Conservation (phyloP, 768 basidiomycete genomes). For the Panaeolus papilionaceus region DNA sequence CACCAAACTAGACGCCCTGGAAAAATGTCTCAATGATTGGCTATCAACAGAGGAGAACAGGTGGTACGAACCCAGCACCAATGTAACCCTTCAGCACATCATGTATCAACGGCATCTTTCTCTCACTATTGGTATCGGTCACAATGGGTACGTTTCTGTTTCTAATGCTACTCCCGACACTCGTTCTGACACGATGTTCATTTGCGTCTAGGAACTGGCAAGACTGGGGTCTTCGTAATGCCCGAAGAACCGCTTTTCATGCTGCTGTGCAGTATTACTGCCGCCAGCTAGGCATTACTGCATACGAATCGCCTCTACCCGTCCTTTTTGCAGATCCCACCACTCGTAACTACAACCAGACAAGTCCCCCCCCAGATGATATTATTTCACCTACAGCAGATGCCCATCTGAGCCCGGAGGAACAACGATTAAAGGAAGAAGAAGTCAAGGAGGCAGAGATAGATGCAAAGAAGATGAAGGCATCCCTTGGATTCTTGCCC, state of each 20-base stretch:
- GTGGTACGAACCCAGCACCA: conserved; percentile 77
- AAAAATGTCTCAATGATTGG: conserved; percentile 75
- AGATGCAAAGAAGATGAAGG: conserved; percentile 38
- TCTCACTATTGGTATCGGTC: conserved; percentile 68
- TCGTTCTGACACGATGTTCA: background rate
- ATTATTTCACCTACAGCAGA: conserved; percentile 16
- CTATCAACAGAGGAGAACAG: conserved; percentile 79
- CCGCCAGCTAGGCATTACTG: conserved; percentile 69
- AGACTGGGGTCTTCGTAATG: conserved; percentile 65
- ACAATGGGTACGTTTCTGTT: conserved; percentile 48
- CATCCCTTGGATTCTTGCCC: conserved; percentile 54
- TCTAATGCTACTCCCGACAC: background rate
- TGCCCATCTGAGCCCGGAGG: conserved; percentile 16
- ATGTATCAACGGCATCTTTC: conserved; percentile 70
- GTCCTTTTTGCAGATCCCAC: conserved; percentile 52
- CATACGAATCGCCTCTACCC: conserved; percentile 65
- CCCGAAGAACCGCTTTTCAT: conserved; percentile 79
- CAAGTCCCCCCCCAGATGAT: conserved; percentile 23
- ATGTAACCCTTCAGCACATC: conserved; percentile 67
- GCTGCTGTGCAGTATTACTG: conserved; percentile 79
- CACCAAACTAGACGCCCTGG: conserved; percentile 73
- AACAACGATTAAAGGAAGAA: conserved; percentile 20
- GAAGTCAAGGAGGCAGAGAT: conserved; percentile 35
- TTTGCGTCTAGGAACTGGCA: conserved; percentile 35
- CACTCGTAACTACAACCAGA: conserved; percentile 30